Conservation (phyloP, 306 rosid species). For the Cicer arietinum region DNA sequence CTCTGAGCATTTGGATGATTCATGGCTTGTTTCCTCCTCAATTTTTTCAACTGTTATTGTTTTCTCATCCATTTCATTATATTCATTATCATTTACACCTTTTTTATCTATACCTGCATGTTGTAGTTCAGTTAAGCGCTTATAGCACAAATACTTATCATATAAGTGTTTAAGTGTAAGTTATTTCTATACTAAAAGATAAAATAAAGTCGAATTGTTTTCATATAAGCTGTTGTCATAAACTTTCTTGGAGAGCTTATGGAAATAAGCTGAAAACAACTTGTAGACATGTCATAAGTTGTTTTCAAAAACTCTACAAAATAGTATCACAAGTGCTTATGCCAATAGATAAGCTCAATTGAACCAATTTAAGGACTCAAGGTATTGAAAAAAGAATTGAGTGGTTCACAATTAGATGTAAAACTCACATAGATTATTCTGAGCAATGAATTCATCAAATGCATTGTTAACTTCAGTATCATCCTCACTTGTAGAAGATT, state of each 20-base stretch:
- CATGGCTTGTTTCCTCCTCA: slow-evolving; percentile 45
- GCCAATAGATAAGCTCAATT: too few relatives aligned
- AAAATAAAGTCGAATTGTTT: too few relatives aligned
- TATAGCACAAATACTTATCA: too few relatives aligned
- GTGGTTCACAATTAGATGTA: slow-evolving; percentile 13
- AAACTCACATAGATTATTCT: slow-evolving; percentile 54
- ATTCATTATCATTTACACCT: slow-evolving; percentile 23
- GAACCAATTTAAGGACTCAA: background rate
- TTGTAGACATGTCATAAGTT: too few relatives aligned
- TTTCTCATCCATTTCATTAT: slow-evolving; percentile 40
- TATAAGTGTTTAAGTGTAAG: too few relatives aligned
- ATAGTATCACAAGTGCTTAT: too few relatives aligned
- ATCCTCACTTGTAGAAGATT: slow-evolving; percentile 50
- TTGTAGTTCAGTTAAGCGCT: background rate
- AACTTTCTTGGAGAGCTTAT: too few relatives aligned
- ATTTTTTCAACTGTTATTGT: slow-evolving; percentile 36
- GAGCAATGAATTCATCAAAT: slow-evolving; percentile 51
- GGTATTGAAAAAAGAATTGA: slow-evolving; percentile 17
- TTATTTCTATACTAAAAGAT: too few relatives aligned
- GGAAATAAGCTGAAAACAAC: too few relatives aligned
- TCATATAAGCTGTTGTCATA: too few relatives aligned
- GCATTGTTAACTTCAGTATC: slow-evolving; percentile 51
- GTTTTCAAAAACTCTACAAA: too few relatives aligned
- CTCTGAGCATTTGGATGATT: slow-evolving; percentile 48
- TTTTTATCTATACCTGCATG: slow-evolving; percentile 44